These are phyloP conservation scores for Russula lepida DNA, from an alignment of 768 basidiomycete species.

Conservation along the genomic window DNA sequence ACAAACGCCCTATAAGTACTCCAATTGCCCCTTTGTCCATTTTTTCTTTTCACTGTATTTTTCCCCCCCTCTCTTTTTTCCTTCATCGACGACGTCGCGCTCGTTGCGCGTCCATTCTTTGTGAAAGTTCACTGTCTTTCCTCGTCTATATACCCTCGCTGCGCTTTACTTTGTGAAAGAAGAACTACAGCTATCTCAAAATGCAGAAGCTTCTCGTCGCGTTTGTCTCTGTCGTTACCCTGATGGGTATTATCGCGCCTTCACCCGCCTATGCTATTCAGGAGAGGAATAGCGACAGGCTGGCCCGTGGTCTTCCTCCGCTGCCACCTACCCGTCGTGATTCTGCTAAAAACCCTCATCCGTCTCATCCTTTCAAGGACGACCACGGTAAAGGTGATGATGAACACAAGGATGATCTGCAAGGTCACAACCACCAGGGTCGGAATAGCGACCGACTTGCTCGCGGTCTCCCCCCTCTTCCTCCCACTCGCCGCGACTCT, in stretches of 20 bases:
- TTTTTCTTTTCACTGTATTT: background rate
- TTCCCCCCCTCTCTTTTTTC: background rate
- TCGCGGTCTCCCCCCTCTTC: background rate
- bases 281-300: background rate
- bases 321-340: background rate
- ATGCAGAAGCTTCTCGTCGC: constrained; percentile 3
- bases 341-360: background rate
- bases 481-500: too few species aligned
- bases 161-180: background rate
- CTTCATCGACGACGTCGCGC: background rate
- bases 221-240: background rate
- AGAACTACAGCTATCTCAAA: background rate
- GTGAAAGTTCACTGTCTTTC: background rate
- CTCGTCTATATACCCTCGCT: background rate
- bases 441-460: background rate
- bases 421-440: too few species aligned
- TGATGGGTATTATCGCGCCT: background rate
- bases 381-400: too few species aligned
- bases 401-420: too few species aligned
- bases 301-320: background rate
- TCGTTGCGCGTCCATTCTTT: background rate
- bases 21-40: background rate
- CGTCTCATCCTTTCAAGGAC: too few species aligned
- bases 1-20: background rate
- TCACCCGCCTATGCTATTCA: background rate